Evolutionary conservation across 2,329 filamentous ascomycete species (phyloP), one percentile per base, ranked within the genome.

Genomic region (Ceratocystiopsis sp.): DNA sequence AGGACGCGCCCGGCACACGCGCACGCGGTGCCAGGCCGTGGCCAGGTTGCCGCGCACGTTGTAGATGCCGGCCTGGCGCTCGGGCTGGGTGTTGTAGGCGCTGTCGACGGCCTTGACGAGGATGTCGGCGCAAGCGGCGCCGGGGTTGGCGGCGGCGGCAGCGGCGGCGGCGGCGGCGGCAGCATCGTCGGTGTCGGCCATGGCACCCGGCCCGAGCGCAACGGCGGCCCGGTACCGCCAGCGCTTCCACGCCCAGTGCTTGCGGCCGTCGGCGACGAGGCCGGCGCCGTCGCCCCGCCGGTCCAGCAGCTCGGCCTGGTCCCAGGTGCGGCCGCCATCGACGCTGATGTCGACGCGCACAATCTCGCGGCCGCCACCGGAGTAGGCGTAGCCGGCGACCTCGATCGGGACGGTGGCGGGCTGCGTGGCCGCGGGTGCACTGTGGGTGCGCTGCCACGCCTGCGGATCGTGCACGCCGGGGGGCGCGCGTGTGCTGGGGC

Each of bases 21-120:
- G 57, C 3, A 80, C 62, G 3, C 74, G 67, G 54, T 80, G 75
- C 76, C 76, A 80, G 1, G 74, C 75, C n/a, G 72, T 78, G 2
- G 74, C 73, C 43, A 80, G 61, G 54, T 80, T 79, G 0, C 76
- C 77, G 2, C 75, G 63, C 34, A 76, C 61, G 47, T 80, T 80
- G 58, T 74, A 80, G 29, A 74, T 77, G 33, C 66, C 66, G 35
- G 63, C 62, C 49, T 77, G 71, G 35, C 59, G 68, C 53, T 78
- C 71, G 1, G 77, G 76, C 57, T 81, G 77, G 0, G 72, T 73
- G 49, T 80, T 80, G 55, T 80, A 80, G 3, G 67, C 62, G 49
- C 77, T 73, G 52, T 81, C 77, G 2, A 71, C 74, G 8, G 77
- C 77, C 58, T 80, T 80, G 51, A 80, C 75, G 5, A 79, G 61